phyloP scores from a whole-genome alignment of 176 grass and related monocot genomes.

The Saccharum officinarum region DNA sequence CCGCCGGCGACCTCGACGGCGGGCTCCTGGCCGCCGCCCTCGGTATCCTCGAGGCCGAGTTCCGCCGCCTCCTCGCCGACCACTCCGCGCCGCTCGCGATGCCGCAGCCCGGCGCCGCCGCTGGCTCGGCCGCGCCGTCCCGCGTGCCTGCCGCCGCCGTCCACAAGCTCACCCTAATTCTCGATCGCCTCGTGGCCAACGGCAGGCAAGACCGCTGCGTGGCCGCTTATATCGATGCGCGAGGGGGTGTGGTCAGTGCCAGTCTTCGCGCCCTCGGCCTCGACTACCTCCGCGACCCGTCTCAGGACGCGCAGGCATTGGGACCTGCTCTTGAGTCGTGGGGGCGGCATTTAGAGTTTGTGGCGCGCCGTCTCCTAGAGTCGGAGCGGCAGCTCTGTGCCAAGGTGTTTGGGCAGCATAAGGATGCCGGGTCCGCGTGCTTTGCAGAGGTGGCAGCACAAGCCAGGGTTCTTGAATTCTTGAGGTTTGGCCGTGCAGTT shows the following conservation, averaged over 20 bases:
- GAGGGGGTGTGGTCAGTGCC: constrained; percentile 51
- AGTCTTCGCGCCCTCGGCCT: constrained; percentile 52
- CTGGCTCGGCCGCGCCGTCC: constrained; percentile 22
- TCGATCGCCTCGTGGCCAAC: constrained; percentile 61
- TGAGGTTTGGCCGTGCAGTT: constrained; percentile 58
- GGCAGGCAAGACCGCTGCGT: constrained; percentile 40
- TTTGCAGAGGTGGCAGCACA: constrained; percentile 58
- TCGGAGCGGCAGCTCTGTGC: constrained; percentile 57
- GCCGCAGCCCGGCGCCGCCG: constrained; percentile 19
- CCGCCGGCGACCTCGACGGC: constrained; percentile 58
- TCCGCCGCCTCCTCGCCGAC: constrained; percentile 59
- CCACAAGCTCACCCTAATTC: constrained; percentile 64
- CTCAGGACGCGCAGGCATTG: constrained; percentile 43
- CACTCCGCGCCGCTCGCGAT: constrained; percentile 61
- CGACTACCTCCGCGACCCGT: constrained; percentile 51
- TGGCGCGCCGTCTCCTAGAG: constrained; percentile 60
- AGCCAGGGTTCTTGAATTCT: constrained; percentile 61
- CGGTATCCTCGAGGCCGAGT: constrained; percentile 65
- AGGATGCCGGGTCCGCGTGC: constrained; percentile 35
- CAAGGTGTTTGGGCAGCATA: constrained; percentile 58
- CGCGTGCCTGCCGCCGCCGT: constrained; percentile 51
- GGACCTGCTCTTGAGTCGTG: constrained; percentile 48
- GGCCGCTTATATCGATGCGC: constrained; percentile 36
- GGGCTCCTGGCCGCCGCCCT: constrained; percentile 75
- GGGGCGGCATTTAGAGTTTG: constrained; percentile 65